phyloP scores from a whole-genome alignment of 257 asterid genomes.

The Salvia rosmarinus region DNA sequence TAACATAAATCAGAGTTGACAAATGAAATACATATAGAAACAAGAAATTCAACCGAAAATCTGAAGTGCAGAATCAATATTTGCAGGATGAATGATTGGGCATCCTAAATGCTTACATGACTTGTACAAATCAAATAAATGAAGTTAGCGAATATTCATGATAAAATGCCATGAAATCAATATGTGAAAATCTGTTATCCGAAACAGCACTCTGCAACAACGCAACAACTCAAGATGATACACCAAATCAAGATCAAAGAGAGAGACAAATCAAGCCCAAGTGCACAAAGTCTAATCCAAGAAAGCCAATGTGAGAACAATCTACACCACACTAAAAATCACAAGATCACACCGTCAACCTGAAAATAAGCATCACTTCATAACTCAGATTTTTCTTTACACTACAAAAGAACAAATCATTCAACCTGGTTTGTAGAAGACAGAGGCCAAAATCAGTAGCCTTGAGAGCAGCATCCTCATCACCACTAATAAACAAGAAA shows the following conservation, averaged over 20 bases:
- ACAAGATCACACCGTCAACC: constrained; percentile 7
- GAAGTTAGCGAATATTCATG: constrained; percentile 1
- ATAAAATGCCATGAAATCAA: not conserved
- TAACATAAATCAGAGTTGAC: constrained; percentile 1
- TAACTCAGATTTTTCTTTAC: not conserved
- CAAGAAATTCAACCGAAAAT: not conserved
- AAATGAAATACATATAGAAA: not conserved
- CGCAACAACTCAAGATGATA: constrained; percentile 19
- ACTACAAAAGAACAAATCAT: no score
- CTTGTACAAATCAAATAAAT: not conserved
- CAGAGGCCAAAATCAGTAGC: constrained; percentile 95
- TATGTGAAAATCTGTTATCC: not conserved
- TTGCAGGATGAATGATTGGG: not conserved
- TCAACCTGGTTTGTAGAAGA: constrained; percentile 84
- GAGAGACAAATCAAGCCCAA: not conserved
- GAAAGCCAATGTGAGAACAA: not conserved
- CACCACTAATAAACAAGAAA: constrained; percentile 69
- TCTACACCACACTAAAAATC: not conserved
- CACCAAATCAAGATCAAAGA: constrained; percentile 19
- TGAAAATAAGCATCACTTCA: not conserved
- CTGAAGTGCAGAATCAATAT: not conserved
- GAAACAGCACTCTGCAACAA: not conserved
- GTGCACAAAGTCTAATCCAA: not conserved
- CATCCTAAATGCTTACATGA: not conserved
- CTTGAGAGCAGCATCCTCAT: constrained; percentile 83